These are phyloP conservation scores for Fistulifera pelliculosa DNA, from an alignment of 108 stramenopile genomes.

Conservation along the genomic window DNA sequence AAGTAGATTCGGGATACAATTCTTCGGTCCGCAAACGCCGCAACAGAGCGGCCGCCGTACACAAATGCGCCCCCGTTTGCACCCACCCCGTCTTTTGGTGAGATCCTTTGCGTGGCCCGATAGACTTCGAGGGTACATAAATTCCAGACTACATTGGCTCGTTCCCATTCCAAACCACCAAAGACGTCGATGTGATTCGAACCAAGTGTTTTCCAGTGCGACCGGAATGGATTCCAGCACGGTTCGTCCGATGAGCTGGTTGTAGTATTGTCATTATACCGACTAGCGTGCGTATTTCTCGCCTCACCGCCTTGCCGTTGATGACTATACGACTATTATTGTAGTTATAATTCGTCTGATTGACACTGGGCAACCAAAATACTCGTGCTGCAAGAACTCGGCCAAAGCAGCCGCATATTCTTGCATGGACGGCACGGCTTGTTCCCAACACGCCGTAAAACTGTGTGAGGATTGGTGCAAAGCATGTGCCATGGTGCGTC, in stretches of 20 bases:
- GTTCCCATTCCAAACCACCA: constrained; percentile 26
- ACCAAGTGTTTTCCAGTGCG: no score
- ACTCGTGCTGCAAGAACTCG: neutral
- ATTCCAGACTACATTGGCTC: constrained; percentile 39
- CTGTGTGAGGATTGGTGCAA: no score
- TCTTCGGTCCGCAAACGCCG: constrained; percentile 8
- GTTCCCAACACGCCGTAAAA: no score
- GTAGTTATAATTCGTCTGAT: no score
- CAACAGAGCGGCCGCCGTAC: constrained; percentile 31
- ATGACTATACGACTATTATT: neutral
- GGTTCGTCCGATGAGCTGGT: no score
- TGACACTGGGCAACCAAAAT: neutral
- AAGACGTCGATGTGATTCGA: neutral
- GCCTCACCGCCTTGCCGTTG: neutral
- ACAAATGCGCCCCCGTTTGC: constrained; percentile 23
- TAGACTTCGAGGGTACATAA: constrained; percentile 26
- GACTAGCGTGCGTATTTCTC: no score
- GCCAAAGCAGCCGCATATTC: neutral
- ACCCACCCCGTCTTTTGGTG: constrained; percentile 14
- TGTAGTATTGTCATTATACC: no score
- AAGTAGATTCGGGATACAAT: neutral
- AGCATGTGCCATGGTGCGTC: no score
- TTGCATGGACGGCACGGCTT: constrained; percentile 4
- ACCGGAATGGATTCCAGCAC: no score
- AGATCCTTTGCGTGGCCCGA: constrained; percentile 14